Conservation (phyloP, 176 grass and related monocot genomes). For the Ensete glaucum region DNA sequence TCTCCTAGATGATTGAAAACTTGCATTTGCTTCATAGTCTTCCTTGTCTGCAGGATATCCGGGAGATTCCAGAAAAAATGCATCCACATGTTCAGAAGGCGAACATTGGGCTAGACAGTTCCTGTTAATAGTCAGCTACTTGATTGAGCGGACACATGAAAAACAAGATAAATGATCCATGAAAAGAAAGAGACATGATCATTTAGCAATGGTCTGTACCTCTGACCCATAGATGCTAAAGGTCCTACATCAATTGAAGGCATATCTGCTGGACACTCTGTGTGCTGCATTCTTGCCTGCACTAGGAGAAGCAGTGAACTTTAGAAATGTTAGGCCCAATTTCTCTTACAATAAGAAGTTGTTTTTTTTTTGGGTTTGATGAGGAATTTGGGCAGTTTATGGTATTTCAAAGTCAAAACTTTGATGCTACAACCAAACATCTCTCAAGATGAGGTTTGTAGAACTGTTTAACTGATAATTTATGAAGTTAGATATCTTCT, state of each 20-base stretch:
- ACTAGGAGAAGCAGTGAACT: neutral
- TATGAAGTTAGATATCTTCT: neutral
- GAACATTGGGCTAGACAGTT: conserved; percentile 50
- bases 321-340: neutral
- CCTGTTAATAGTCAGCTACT: conserved; percentile 16
- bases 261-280: conserved; percentile 53
- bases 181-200: neutral
- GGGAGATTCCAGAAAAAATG: conserved; percentile 50
- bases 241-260: conserved; percentile 46
- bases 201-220: conserved; percentile 30
- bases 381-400: neutral
- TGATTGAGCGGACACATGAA: neutral
- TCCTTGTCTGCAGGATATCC: conserved; percentile 18
- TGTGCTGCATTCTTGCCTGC: conserved; percentile 30
- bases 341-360: neutral
- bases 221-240: conserved; percentile 55
- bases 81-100: conserved; percentile 44
- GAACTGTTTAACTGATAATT: neutral
- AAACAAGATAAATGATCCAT: conserved; percentile 5
- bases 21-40: conserved; percentile 24
- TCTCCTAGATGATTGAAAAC: conserved; percentile 44
- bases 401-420: neutral
- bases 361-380: neutral
- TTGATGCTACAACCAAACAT: neutral
- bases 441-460: neutral